Evolutionary conservation across 768 basidiomycete species (phyloP).

Genomic region (Termitomyces sp.): DNA sequence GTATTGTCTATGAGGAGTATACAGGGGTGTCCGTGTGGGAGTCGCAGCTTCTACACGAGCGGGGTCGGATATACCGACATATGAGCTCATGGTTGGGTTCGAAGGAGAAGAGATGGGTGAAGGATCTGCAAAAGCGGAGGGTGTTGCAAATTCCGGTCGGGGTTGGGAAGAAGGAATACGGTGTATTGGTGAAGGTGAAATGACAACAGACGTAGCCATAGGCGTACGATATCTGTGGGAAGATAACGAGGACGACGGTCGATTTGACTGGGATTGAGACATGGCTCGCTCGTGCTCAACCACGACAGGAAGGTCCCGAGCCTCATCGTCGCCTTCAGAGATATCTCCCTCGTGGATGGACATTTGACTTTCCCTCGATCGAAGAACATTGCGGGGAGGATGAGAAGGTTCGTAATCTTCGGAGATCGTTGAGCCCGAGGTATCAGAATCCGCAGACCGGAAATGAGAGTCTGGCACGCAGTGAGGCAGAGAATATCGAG

Average conservation of each 20-base stretch:
- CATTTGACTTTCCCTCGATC: conserved; percentile 19
- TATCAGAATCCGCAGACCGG: conserved; percentile 51
- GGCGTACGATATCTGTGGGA: conserved; percentile 78
- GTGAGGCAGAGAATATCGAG: neutral
- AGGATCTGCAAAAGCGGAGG: conserved; percentile 63
- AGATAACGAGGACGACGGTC: conserved; percentile 75
- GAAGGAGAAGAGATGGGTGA: conserved; percentile 32
- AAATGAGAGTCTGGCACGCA: conserved; percentile 33
- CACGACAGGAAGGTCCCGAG: conserved; percentile 32
- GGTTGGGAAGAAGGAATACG: conserved; percentile 64
- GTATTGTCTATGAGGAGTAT: conserved; percentile 29
- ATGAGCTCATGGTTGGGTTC: conserved; percentile 30
- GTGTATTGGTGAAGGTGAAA: conserved; percentile 47
- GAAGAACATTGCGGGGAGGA: conserved; percentile 13
- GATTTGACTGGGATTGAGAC: conserved; percentile 37
- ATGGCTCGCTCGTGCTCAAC: conserved; percentile 18
- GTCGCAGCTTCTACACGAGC: conserved; percentile 30
- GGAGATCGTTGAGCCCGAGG: conserved; percentile 60
- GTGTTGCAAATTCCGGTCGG: conserved; percentile 61
- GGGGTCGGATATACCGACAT: conserved; percentile 32
- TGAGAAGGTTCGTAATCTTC: conserved; percentile 20
- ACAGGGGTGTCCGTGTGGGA: conserved; percentile 25
- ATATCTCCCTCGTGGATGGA: conserved; percentile 26
- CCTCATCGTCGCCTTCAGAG: conserved; percentile 47
- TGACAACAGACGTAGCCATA: conserved; percentile 51